Conservation (phyloP, 495 filamentous ascomycete genomes). For the Xylaria curta region DNA sequence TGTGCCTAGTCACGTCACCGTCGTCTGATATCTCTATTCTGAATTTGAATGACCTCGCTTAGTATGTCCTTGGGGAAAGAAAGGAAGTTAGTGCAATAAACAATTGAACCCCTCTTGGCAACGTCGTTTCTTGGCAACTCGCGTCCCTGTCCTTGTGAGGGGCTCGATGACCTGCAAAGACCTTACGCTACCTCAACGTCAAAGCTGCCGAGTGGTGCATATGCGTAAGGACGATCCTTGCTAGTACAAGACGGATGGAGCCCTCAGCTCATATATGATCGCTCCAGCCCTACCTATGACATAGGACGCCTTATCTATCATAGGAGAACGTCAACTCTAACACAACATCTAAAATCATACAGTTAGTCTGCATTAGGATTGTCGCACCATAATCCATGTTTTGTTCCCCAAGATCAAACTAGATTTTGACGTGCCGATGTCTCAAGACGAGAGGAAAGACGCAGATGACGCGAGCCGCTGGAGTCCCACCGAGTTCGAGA, state of each 20-base stretch:
- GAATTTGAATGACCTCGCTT: background rate
- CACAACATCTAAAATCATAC: background rate
- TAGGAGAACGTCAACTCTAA: background rate
- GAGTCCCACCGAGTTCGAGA: constrained; percentile 34
- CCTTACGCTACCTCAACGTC: background rate
- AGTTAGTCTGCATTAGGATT: constrained; percentile 2
- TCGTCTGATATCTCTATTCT: background rate
- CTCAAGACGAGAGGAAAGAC: constrained; percentile 26
- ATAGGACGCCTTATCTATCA: constrained; percentile 5
- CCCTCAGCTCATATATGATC: constrained; percentile 27
- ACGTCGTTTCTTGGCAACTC: constrained; percentile 20
- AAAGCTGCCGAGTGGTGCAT: constrained; percentile 10
- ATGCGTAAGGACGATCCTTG: constrained; percentile 17
- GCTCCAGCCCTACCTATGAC: constrained; percentile 23
- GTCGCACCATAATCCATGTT: constrained; percentile 3
- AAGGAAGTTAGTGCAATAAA: background rate
- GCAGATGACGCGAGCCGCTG: constrained; percentile 31
- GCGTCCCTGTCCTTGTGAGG: background rate
- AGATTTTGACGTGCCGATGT: constrained; percentile 2
- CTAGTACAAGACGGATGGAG: constrained; percentile 7
- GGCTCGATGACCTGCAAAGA: background rate
- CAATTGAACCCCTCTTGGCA: background rate
- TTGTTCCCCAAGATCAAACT: background rate
- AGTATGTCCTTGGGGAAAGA: constrained; percentile 3
- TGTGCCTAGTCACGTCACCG: background rate